Conservation (phyloP, 2,329 filamentous ascomycete genomes). For the Lecanicillium sp. region DNA sequence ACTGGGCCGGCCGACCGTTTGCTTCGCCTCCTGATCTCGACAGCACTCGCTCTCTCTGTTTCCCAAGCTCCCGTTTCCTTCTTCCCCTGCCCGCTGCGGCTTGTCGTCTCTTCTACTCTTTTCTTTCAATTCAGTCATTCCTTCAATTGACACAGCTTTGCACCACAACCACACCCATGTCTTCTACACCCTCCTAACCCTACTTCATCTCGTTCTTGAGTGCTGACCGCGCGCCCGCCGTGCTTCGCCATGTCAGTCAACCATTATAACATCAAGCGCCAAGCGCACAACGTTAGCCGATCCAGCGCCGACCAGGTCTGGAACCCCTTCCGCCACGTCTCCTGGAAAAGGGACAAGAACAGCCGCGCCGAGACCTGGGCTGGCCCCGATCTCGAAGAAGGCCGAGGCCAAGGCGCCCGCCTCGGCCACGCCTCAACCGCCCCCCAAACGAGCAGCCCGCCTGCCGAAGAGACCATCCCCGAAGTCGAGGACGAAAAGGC, state of each 20-base stretch:
- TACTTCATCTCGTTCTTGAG: too few species aligned
- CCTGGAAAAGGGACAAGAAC: conserved; percentile 21
- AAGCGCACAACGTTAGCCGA: conserved; percentile 35
- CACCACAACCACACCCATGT: too few species aligned
- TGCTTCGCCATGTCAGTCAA: conserved; percentile 31
- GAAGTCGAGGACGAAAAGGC: conserved; percentile 15
- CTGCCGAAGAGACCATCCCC: not conserved
- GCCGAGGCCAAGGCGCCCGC: conserved; percentile 19
- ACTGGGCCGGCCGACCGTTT: too few species aligned
- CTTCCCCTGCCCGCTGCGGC: too few species aligned
- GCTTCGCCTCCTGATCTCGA: too few species aligned
- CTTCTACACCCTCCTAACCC: too few species aligned
- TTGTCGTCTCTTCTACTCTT: too few species aligned
- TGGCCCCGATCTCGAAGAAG: conserved; percentile 21
- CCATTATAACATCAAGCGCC: conserved; percentile 33
- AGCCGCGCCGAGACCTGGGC: conserved; percentile 28
- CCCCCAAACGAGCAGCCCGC: conserved; percentile 16
- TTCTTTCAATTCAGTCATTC: too few species aligned
- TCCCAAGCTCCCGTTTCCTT: too few species aligned
- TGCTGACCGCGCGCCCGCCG: too few species aligned
- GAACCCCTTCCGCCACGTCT: conserved; percentile 38
- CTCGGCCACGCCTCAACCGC: conserved; percentile 28
- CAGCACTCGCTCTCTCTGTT: too few species aligned
- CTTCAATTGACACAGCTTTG: too few species aligned
- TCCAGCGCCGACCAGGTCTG: conserved; percentile 28